These are phyloP conservation scores for Rhodofomes roseus DNA, from an alignment of 1,284 basidiomycete genomes.

Conservation along the genomic window DNA sequence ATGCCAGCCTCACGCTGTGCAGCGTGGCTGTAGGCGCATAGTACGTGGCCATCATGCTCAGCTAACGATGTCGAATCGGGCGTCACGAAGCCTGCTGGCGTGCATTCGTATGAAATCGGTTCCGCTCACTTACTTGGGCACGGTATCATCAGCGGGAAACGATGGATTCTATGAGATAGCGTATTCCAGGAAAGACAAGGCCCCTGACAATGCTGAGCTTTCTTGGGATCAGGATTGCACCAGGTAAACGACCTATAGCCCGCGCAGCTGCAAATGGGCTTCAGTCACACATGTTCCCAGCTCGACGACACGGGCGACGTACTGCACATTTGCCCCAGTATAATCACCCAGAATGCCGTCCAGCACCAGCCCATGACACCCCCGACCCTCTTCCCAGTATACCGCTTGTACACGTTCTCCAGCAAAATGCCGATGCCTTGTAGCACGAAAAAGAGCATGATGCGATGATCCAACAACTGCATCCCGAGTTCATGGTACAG, in stretches of 20 bases:
- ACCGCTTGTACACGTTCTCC: constrained; percentile 55
- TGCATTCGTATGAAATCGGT: too few relatives aligned
- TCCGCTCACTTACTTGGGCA: neutral
- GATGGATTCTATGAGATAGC: neutral
- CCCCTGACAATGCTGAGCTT: constrained; percentile 42
- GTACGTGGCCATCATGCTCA: too few relatives aligned
- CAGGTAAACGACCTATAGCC: constrained; percentile 60
- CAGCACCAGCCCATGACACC: constrained; percentile 57
- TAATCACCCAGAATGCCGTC: constrained; percentile 60
- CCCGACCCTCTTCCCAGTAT: constrained; percentile 52
- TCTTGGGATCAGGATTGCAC: constrained; percentile 56
- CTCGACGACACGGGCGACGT: constrained; percentile 20
- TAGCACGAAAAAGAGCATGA: constrained; percentile 55
- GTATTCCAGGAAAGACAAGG: constrained; percentile 7
- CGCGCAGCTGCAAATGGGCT: constrained; percentile 47
- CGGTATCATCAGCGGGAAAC: neutral
- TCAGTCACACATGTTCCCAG: neutral
- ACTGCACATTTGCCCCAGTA: constrained; percentile 59
- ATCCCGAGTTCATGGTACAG: constrained; percentile 66
- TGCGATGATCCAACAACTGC: constrained; percentile 48
- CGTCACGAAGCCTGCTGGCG: too few relatives aligned
- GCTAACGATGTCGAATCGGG: too few relatives aligned
- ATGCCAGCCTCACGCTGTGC: too few relatives aligned
- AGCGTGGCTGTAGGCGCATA: too few relatives aligned
- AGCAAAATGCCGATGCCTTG: constrained; percentile 57